Evolutionary conservation across 2,329 filamentous ascomycete species (phyloP), one percentile per base, ranked within the genome.

Genomic region (Arthrobotrys sphaeroides): DNA sequence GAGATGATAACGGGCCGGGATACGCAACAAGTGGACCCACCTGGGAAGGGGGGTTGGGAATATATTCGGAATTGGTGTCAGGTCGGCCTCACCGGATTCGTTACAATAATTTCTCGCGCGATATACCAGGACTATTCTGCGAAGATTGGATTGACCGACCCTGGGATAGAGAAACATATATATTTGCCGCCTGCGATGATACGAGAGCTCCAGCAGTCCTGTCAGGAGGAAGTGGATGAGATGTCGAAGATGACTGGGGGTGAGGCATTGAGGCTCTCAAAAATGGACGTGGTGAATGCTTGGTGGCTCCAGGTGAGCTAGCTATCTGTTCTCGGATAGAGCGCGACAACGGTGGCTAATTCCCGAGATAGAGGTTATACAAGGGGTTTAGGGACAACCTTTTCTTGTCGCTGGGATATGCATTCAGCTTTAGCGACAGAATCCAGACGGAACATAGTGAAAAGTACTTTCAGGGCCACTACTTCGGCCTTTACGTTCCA

Each of bases 251-350:
- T 10, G 9, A 28, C 9, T 0, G 40, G 64, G 3, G 61, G n/a
- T n/a, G 36, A 13, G 24, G 24, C 2, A 9, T 51, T 12, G n/a
- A 24, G 4, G 20, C 7, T 73, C 26, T 73, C 68, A 5, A 73
- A 73, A 24, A 51, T 65, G 22, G 68, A 73, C 18, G 60, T 66
- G 2, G 31, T 73, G 0, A 65, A 47, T 38, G 49, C 68, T 10
- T 66, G 68, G 68, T 73, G 68, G 60, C 7, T 65, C 1, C 57
- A 73, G 43, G 60, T 73, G n/a, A 60, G 60, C 10, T 36, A 60
- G 60, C 10, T 36, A 31, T 20, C n/a, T 9, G 1, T 22, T 3
- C 9, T 13, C 7, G 3, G 4, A 6, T 12, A 26, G 24, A 10
- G 16, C 2, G 45, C 18, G 40, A 28, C 28, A 12, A 10, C 7